Conservation (phyloP, 441 rosid species). For the Melastoma candidum region DNA sequence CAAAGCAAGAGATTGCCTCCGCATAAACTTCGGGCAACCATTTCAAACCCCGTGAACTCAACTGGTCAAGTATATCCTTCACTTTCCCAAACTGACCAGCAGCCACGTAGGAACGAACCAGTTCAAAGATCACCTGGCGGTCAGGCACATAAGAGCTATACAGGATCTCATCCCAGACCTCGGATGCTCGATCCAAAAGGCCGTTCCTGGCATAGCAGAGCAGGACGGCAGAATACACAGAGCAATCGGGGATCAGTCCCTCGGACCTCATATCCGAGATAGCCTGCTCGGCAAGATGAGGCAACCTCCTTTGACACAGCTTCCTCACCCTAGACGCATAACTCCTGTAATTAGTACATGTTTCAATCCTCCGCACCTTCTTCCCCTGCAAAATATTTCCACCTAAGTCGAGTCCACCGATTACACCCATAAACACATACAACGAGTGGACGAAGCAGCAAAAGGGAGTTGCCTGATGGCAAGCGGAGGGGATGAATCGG, state of each 20-base stretch:
- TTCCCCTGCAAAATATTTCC: too few species aligned
- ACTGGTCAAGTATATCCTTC: slow-evolving; percentile 27
- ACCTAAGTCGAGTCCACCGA: too few species aligned
- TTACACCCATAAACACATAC: too few species aligned
- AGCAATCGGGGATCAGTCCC: slow-evolving; percentile 25
- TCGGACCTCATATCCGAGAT: slow-evolving; percentile 39
- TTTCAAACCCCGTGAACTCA: slow-evolving; percentile 26
- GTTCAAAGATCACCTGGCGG: slow-evolving; percentile 27
- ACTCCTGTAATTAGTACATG: background rate
- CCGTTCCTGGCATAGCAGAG: slow-evolving; percentile 48
- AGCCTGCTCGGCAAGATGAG: slow-evolving; percentile 37
- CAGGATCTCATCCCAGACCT: slow-evolving; percentile 46
- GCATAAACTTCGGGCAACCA: slow-evolving; percentile 30
- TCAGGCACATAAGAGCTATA: slow-evolving; percentile 35
- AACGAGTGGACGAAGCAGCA: too few species aligned
- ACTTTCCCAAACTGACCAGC: slow-evolving; percentile 36
- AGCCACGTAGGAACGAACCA: slow-evolving; percentile 42
- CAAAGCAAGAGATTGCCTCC: slow-evolving; percentile 54
- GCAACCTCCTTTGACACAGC: slow-evolving; percentile 23
- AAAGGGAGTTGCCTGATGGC: too few species aligned
- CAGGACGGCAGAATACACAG: slow-evolving; percentile 27
- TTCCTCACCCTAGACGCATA: slow-evolving; percentile 28
- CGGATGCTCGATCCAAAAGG: slow-evolving; percentile 35
- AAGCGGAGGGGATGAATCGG: too few species aligned
- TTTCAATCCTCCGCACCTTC: too few species aligned